phyloP scores from a whole-genome alignment of 192 early-diverging fungal genomes.

The Backusella tuberculispora region DNA sequence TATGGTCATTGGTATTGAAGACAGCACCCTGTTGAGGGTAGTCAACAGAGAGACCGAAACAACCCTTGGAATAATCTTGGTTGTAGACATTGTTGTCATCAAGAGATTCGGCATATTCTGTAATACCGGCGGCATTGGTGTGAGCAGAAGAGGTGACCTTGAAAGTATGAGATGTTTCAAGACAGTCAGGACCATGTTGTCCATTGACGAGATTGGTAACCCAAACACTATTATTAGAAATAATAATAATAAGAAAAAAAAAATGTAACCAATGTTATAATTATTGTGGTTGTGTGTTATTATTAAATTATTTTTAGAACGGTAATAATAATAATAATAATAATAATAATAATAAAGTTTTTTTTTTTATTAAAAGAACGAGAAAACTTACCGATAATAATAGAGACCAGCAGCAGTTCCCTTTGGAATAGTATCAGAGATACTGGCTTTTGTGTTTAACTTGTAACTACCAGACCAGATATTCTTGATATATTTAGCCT shows the following conservation, averaged over 20 bases:
- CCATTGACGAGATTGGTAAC: constrained; percentile 39
- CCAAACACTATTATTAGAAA: constrained; percentile 30
- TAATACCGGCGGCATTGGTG: constrained; percentile 32
- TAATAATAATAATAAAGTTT: not conserved
- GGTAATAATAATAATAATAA: not conserved
- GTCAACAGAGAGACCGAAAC: constrained; percentile 39
- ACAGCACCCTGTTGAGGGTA: constrained; percentile 30
- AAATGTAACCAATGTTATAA: no score
- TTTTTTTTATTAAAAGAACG: not conserved
- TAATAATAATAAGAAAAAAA: no score
- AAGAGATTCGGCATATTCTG: constrained; percentile 25
- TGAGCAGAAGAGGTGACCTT: constrained; percentile 32
- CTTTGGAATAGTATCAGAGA: constrained; percentile 29
- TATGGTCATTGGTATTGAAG: constrained; percentile 25
- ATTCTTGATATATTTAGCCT: constrained; percentile 40
- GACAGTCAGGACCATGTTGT: constrained; percentile 41
- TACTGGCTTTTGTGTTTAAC: constrained; percentile 31
- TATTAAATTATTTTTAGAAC: not conserved
- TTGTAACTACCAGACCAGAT: constrained; percentile 36
- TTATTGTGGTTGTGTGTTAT: no score
- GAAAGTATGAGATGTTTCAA: constrained; percentile 42
- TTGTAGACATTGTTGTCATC: constrained; percentile 30
- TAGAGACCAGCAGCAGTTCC: constrained; percentile 39
- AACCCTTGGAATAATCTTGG: constrained; percentile 35
- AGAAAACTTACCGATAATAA: constrained; percentile 34